phyloP scores from a whole-genome alignment of 2,329 filamentous ascomycete genomes.

The Calonectria pteridis region DNA sequence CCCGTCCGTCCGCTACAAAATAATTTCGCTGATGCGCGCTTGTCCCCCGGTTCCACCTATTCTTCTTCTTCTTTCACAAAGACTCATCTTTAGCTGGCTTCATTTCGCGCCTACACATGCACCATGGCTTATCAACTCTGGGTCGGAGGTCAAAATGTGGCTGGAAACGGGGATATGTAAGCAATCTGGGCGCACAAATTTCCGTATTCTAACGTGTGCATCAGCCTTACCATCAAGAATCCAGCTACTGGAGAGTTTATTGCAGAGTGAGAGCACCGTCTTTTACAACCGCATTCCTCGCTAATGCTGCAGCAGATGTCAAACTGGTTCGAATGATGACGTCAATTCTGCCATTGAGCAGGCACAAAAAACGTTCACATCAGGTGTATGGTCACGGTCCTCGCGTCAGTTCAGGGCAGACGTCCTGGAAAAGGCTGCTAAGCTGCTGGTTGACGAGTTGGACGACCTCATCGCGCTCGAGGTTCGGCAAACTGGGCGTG shows the following conservation, averaged over 20 bases:
- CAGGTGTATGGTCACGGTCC: slow-evolving; percentile 73
- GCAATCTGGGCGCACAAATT: slow-evolving; percentile 40
- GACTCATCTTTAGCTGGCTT: neutral
- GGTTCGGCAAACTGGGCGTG: slow-evolving; percentile 76
- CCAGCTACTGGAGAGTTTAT: slow-evolving; percentile 66
- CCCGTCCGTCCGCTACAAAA: neutral
- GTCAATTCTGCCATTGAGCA: slow-evolving; percentile 44
- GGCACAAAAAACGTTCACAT: slow-evolving; percentile 75
- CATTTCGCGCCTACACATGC: neutral
- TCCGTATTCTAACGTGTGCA: neutral
- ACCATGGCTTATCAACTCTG: slow-evolving; percentile 35
- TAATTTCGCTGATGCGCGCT: neutral
- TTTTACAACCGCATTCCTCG: slow-evolving; percentile 1
- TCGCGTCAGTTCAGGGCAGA: slow-evolving; percentile 70
- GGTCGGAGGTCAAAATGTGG: slow-evolving; percentile 41
- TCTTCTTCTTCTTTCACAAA: neutral
- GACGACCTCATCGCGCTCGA: slow-evolving; percentile 72
- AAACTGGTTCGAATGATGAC: slow-evolving; percentile 46
- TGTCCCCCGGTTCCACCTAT: neutral
- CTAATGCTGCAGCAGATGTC: slow-evolving; percentile 34
- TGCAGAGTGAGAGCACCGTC: slow-evolving; percentile 54
- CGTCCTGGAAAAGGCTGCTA: slow-evolving; percentile 71
- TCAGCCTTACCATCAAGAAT: slow-evolving; percentile 65
- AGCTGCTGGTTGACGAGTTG: slow-evolving; percentile 64
- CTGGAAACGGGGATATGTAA: slow-evolving; percentile 60